Base-by-base conservation (phyloP, 139 green algal species). In the Chlamydomonas sp. region DNA sequence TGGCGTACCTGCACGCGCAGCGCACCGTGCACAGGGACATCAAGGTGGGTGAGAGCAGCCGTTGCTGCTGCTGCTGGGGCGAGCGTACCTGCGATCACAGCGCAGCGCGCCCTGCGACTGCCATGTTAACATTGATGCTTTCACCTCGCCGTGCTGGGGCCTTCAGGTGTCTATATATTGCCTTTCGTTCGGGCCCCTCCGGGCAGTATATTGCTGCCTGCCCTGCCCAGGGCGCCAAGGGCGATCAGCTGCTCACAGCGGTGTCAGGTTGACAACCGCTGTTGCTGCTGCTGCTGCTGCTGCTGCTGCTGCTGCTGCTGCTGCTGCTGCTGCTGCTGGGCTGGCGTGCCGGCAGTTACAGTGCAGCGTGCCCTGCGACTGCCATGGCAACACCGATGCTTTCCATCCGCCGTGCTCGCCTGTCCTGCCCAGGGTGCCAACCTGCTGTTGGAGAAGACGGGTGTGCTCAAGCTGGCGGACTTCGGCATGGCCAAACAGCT, bases 1-100 rank as follows among this genome's bases (percentile, higher is more conserved):
- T 99, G 86, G 93, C 94, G 71, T 99, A 98, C 91, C 91, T 99
- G 89, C 97, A 99, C 85, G 73, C 87, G 63, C 89, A 97, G 85
- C 89, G 92, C 57, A 95, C 97, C 74, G 96, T 98, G 88, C 97
- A 99, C 86, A 88, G 97, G 5, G 85, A 79, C 64, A 77, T 89
- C 77, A 89, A 85, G 85, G 84, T 88, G 84, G 61, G 61, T 60
- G 78, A 9, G 63, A 63, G 75, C 31, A 59, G 31, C 12, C 59
- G 20, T 68, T 31, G 31, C 31, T 49, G 31, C 31, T 49, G 31
- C 31, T 49, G 31, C 31, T 49, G 31, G 31, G 31, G 31, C 31
- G 31, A 49, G 31, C 31, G 31, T 49, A 49, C 31, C 31, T 49
- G 31, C 31, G 31, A 49, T 49, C 31, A 49, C 31, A 49, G 31